A percentile compares a stretch with the other conserved stretches of the same genome.
These are phyloP conservation scores for Cladosporium sphaerospermum DNA, from an alignment of 2,329 filamentous ascomycete genomes.

Conservation along the genomic window DNA sequence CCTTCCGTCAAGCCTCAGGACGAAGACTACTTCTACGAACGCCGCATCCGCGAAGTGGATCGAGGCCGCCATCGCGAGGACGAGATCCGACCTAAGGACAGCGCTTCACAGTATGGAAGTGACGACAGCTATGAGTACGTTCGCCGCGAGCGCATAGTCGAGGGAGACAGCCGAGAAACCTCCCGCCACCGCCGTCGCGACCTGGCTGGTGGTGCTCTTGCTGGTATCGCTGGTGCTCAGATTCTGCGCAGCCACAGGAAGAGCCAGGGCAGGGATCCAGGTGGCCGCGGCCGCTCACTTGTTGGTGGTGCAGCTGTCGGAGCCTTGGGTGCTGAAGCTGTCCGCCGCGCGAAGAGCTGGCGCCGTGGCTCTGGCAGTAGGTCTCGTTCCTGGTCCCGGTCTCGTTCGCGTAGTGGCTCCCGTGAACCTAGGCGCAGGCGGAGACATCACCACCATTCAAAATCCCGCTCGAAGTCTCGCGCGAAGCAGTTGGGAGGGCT, in stretches of 20 bases:
- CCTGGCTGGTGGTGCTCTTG: constrained; percentile 56
- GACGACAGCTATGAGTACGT: constrained; percentile 59
- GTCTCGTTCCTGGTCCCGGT: constrained; percentile 1
- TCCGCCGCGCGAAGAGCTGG: constrained; percentile 44
- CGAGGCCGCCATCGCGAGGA: constrained; percentile 38
- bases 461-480: constrained; percentile 37
- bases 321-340: constrained; percentile 54
- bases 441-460: constrained; percentile 22
- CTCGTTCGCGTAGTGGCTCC: constrained; percentile 5
- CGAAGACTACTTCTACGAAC: constrained; percentile 58
- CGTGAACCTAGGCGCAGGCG: constrained; percentile 21
- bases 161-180: constrained; percentile 29
- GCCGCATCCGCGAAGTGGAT: constrained; percentile 50
- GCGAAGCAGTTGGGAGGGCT: constrained; percentile 51
- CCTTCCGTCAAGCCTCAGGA: constrained; percentile 34
- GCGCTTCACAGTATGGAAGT: constrained; percentile 51
- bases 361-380: constrained; percentile 28
- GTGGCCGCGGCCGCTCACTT: constrained; percentile 46
- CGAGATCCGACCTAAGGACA: constrained; percentile 47
- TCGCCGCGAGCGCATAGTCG: constrained; percentile 38
- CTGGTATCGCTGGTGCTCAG: constrained; percentile 55
- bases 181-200: constrained; percentile 46
- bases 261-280: constrained; percentile 48
- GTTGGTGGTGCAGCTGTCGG: constrained; percentile 57
- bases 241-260: constrained; percentile 53